These are phyloP conservation scores for Starmera quercuum DNA, from an alignment of 805 yeast genomes.

Conservation along the genomic window DNA sequence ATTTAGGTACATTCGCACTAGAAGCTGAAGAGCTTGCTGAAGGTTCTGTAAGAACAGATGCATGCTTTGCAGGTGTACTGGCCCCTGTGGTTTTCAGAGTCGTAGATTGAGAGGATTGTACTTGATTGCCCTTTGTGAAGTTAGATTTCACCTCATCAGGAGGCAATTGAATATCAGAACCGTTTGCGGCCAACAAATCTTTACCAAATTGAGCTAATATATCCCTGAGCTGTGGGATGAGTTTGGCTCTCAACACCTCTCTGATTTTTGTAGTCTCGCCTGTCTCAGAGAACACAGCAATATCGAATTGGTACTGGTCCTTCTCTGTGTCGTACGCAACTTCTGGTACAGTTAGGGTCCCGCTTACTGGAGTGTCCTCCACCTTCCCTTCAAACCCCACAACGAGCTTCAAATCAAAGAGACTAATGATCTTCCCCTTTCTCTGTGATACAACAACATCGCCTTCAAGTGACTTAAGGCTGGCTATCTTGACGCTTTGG, in stretches of 20 bases:
- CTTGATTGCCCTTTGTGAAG: conserved; percentile 45
- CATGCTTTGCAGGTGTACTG: conserved; percentile 6
- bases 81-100: conserved; percentile 2
- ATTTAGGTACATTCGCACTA: conserved; percentile 40
- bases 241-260: conserved; percentile 33
- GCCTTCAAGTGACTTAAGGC: conserved; percentile 59
- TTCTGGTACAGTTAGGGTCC: conserved; percentile 82
- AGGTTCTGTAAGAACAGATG: conserved; percentile 8
- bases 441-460: conserved; percentile 97
- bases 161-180: conserved; percentile 82
- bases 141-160: conserved; percentile 54
- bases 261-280: conserved; percentile 50
- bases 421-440: conserved; percentile 89
- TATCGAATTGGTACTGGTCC: conserved; percentile 80
- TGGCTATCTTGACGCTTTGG: conserved; percentile 25
- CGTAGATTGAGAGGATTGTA: conserved; percentile 13
- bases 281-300: conserved; percentile 50
- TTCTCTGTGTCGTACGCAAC: conserved; percentile 85
- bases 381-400: conserved; percentile 48
- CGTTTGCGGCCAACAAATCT: conserved; percentile 69
- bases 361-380: conserved; percentile 41
- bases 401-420: conserved; percentile 73
- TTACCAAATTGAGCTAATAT: conserved; percentile 60
- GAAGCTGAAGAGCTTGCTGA: conserved; percentile 10
- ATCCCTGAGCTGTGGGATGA: conserved; percentile 66